phyloP scores from a whole-genome alignment of 768 basidiomycete species.

The Leccinum subgranulosum region DNA sequence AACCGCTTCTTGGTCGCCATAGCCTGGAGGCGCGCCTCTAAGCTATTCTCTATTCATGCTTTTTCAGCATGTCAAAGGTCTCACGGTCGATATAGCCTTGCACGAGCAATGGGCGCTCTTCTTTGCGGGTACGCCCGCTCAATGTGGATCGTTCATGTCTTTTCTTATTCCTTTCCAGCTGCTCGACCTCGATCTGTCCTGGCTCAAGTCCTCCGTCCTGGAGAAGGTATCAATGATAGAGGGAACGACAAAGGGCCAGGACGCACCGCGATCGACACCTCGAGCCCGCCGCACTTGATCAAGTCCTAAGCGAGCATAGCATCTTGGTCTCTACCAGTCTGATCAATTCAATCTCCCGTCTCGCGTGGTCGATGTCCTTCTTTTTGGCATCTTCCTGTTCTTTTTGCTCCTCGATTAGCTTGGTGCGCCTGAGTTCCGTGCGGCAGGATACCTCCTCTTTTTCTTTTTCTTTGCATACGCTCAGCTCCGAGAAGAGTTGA shows the following conservation, averaged over 20 bases:
- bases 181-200: slow-evolving; percentile 87
- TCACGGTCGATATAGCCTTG: slow-evolving; percentile 80
- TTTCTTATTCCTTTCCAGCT: slow-evolving; percentile 48
- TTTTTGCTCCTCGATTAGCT: slow-evolving; percentile 61
- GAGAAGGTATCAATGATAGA: background rate
- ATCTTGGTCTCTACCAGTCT: too few species aligned
- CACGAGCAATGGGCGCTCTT: slow-evolving; percentile 80
- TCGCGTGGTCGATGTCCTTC: too few species aligned
- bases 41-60: slow-evolving; percentile 53
- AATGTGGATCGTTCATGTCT: slow-evolving; percentile 43
- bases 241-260: background rate
- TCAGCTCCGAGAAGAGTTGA: too few species aligned
- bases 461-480: too few species aligned
- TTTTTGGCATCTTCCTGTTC: slow-evolving; percentile 29
- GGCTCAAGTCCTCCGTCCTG: slow-evolving; percentile 83
- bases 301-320: too few species aligned
- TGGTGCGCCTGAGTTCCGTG: slow-evolving; percentile 33
- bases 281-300: too few species aligned
- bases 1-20: too few species aligned
- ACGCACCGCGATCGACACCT: slow-evolving; percentile 44
- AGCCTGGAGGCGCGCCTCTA: slow-evolving; percentile 1
- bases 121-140: slow-evolving; percentile 84
- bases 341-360: too few species aligned
- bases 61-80: slow-evolving; percentile 63
- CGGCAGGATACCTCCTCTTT: too few species aligned